Evolutionary conservation across 106 monocot species (phyloP), one percentile per base, ranked within the genome.

Genomic region (Triglochin maritima): DNA sequence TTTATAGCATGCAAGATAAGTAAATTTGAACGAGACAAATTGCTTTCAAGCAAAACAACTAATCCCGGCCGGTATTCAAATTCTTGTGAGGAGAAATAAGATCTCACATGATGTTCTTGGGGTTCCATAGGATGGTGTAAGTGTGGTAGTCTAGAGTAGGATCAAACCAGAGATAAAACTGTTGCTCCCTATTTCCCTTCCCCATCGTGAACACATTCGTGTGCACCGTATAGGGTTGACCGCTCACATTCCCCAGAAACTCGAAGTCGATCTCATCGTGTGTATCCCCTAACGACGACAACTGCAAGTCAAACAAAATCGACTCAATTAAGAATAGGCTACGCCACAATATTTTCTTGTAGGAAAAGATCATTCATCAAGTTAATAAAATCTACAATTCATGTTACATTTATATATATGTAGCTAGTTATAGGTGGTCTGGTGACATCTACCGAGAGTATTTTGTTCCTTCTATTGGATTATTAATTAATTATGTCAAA

Each of bases 211-310:
- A 67, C 67, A 67, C 7, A 47, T 67, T 67, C 10, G 67, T 67
- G 51, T 67, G 67, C 9, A 67, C 12, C 10, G 46, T 53, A 41
- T 67, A 67, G 13, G 67, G 67, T 17, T 67, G 16, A 6, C 67
- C 67, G 51, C 16, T 52, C 16, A 17, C 52, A n/a, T 67, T 67
- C 51, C 67, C 67, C 67, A 67, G 52, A 52, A 67, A 67, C 53
- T 67, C 67, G 67, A 67, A 67, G 53, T 67, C 67, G 49, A 67
- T 67, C 67, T 67, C 67, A 52, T 67, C 67, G 51, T 67, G 67
- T 41, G 52, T 52, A 2, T 9, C 17, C 1, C 67, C 67, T 43
- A 46, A 47, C 53, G 67, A 50, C 29, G 67, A 67, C 67, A 67
- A 67, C 67, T 67, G 51, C 54, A 66, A 49, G 8, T 6, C 4